Evolutionary conservation across 1,139 yeast genomes (phyloP), one percentile per base, ranked within the genome.

Genomic region (Yamadazyma trypodendri): DNA sequence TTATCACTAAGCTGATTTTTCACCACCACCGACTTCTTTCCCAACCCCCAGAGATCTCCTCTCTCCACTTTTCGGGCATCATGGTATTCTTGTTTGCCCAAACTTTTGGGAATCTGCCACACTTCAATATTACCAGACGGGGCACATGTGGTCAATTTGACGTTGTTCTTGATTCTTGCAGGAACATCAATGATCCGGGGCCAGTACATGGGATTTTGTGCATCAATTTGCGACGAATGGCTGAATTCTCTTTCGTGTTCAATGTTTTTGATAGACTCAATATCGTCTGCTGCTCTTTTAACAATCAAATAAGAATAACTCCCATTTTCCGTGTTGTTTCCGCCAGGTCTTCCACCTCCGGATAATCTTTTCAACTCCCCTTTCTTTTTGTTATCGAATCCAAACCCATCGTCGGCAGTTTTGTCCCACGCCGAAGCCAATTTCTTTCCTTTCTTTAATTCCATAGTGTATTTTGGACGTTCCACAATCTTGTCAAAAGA

Each of bases 11-110:
- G 37, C 23, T 51, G 53, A 33, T 58, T 62, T 44, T 60, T 62
- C 15, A 68, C 71, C 4, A 67, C 57, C 10, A 72, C 79, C 7
- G 82, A 73, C 63, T 90, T 90, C 32, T 83, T 84, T 20, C 79
- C 92, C 38, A 87, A 65, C 0, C 84, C 83, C 97, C 97, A 92
- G 39, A 84, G 63, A 56, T 92, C 99, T n/a, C 97, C 96, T 53
- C 80, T 77, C 27, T 62, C 65, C 0, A 87, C 78, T 57, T 92
- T 90, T 42, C 97, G 73, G 0, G 96, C 96, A 63, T 92, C 97
- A 50, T 87, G 95, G 52, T 88, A 92, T 2, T 71, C 79, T 48
- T 81, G 84, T 49, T 80, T 79, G 10, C 87, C 86, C 40, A 78
- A 72, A 17, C 95, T 81, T 56, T 83, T 85, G 1, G 97, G 85